Conservation (phyloP, 225 moss, liverwort and hornwort species). For the Thuidium tamariscinum region DNA sequence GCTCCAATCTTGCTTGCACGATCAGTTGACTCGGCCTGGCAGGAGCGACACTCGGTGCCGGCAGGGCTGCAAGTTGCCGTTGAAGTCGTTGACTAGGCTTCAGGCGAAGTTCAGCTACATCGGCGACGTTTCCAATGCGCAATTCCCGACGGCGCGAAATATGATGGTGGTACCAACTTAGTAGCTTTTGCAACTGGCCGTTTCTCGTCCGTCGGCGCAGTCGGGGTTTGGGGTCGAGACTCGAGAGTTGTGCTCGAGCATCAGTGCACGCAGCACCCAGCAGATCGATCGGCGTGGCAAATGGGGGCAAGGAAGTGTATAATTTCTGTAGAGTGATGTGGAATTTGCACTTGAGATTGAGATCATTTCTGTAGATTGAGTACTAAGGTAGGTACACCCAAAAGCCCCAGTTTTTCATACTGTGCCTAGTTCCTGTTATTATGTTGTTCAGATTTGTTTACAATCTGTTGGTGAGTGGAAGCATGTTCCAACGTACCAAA, state of each 20-base stretch:
- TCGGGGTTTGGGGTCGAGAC: neutral
- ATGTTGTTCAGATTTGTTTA: too few species aligned
- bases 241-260: neutral
- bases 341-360: neutral
- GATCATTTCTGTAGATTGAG: too few species aligned
- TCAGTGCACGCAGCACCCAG: too few species aligned
- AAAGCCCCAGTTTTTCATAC: too few species aligned
- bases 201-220: too few species aligned
- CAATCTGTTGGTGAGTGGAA: too few species aligned
- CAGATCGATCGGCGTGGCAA: neutral
- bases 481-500: too few species aligned
- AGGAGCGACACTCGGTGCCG: neutral
- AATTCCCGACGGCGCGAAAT: neutral
- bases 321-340: neutral
- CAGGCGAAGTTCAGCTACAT: neutral
- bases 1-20: too few species aligned
- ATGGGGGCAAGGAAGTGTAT: neutral
- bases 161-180: neutral
- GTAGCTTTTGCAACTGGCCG: neutral
- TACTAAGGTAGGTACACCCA: too few species aligned
- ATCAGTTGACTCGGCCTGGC: neutral
- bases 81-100: neutral
- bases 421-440: too few species aligned
- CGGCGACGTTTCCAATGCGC: neutral
- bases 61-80: neutral